Percentiles rank a stretch among this genome's conserved stretches.
phyloP scores from a whole-genome alignment of 2,329 filamentous ascomycete species.

The Epichloe baconii region DNA sequence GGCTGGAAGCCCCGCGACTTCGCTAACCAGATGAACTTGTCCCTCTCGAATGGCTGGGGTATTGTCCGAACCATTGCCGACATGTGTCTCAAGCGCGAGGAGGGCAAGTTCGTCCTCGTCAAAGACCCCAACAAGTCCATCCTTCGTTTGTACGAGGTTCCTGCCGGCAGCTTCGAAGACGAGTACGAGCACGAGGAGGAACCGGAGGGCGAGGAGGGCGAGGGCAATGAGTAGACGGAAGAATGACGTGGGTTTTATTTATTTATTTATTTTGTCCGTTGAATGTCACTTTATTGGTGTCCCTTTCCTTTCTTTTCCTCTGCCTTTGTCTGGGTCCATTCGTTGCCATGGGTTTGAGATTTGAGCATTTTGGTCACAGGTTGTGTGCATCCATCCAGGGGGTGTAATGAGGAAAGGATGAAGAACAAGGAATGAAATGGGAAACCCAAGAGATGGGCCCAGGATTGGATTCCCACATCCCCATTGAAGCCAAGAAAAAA shows the following conservation, averaged over 20 bases:
- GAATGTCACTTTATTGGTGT: background rate
- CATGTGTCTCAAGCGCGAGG: conserved; percentile 68
- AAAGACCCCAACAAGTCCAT: conserved; percentile 97
- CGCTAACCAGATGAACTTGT: conserved; percentile 94
- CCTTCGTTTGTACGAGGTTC: conserved; percentile 85
- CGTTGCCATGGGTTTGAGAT: background rate
- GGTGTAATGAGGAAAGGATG: background rate
- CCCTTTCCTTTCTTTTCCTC: background rate
- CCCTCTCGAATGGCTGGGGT: conserved; percentile 94
- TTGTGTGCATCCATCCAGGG: background rate
- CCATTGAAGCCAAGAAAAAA: background rate
- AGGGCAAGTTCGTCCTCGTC: conserved; percentile 70
- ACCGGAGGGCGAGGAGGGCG: conserved; percentile 33
- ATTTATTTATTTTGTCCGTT: background rate
- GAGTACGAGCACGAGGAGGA: conserved; percentile 59
- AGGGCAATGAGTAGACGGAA: conserved; percentile 16
- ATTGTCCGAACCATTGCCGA: conserved; percentile 97
- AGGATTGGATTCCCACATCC: background rate
- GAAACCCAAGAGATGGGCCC: background rate
- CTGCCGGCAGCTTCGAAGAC: conserved; percentile 78
- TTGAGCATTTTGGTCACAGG: background rate
- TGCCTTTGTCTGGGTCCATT: background rate
- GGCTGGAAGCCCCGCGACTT: conserved; percentile 98
- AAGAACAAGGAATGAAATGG: background rate
- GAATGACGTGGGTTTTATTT: background rate